phyloP scores from a whole-genome alignment of 768 basidiomycete species.

The Boletus coccyginus region DNA sequence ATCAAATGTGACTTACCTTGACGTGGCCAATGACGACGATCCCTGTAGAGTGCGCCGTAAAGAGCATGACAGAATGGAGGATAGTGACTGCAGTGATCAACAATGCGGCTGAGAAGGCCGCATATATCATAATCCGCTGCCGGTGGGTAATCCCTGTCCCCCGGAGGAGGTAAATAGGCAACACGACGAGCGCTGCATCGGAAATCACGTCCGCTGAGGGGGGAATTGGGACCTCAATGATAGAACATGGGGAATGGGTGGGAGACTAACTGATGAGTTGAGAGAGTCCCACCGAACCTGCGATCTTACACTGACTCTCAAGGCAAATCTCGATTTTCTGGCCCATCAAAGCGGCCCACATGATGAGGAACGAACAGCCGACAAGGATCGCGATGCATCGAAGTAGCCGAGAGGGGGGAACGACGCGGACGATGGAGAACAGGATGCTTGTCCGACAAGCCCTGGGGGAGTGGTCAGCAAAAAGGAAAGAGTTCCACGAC shows the following conservation, averaged over 20 bases:
- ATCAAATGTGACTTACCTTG: constrained; percentile 15
- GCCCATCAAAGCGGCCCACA: constrained; percentile 22
- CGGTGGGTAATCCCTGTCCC: constrained; percentile 1
- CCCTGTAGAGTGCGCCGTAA: background rate
- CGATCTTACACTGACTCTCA: background rate
- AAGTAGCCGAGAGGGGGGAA: constrained; percentile 8
- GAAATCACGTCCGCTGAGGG: constrained; percentile 20
- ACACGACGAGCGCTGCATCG: constrained; percentile 15
- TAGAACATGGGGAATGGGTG: background rate
- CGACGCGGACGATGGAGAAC: constrained; percentile 20
- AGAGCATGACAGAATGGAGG: constrained; percentile 12
- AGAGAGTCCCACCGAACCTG: constrained; percentile 8
- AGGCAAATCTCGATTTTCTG: constrained; percentile 16
- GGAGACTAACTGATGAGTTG: constrained; percentile 21
- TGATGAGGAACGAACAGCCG: constrained; percentile 16
- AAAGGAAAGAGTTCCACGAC: background rate
- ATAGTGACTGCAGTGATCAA: constrained; percentile 19
- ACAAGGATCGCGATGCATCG: constrained; percentile 2
- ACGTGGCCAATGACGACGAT: constrained; percentile 21
- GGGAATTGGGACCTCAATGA: background rate
- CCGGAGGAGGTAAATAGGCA: constrained; percentile 16
- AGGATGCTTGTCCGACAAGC: constrained; percentile 24
- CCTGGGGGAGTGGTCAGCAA: constrained; percentile 13
- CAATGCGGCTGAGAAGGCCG: constrained; percentile 19
- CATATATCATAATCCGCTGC: constrained; percentile 18